Evolutionary conservation across 768 basidiomycete genomes (phyloP).

Genomic region (Boletus tomentosulus): DNA sequence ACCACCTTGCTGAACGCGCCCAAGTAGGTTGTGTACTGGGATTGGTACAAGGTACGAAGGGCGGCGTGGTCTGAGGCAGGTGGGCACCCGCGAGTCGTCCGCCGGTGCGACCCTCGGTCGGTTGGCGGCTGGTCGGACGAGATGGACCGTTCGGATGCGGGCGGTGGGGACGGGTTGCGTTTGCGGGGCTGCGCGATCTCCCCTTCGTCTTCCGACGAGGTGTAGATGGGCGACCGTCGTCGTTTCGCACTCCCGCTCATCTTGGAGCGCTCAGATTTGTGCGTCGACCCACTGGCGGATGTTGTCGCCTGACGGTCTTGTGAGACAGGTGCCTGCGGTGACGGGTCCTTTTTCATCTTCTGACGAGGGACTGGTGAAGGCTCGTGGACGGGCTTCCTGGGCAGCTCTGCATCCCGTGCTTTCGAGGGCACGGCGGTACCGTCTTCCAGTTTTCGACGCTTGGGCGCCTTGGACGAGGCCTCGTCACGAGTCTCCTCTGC

Average conservation of each 20-base stretch:
- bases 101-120: slow-evolving; percentile 20
- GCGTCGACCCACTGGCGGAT: slow-evolving; percentile 2
- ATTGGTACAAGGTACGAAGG: slow-evolving; percentile 51
- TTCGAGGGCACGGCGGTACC: slow-evolving; percentile 15
- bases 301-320: slow-evolving; percentile 11
- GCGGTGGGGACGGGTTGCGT: slow-evolving; percentile 26
- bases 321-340: slow-evolving; percentile 13
- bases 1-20: slow-evolving; percentile 42
- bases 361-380: slow-evolving; percentile 17
- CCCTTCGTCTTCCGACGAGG: slow-evolving; percentile 62
- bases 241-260: slow-evolving; percentile 34
- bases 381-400: slow-evolving; percentile 37
- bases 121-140: slow-evolving; percentile 16
- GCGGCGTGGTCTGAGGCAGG: slow-evolving; percentile 46
- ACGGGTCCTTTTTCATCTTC: slow-evolving; percentile 39
- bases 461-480: slow-evolving; percentile 20
- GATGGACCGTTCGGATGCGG: slow-evolving; percentile 21
- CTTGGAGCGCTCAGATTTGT: slow-evolving; percentile 21
- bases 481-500: slow-evolving; percentile 29
- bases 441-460: slow-evolving; percentile 44
- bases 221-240: slow-evolving; percentile 59
- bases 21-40: slow-evolving; percentile 51
- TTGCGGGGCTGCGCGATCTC: slow-evolving; percentile 33
- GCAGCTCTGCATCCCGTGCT: slow-evolving; percentile 26
- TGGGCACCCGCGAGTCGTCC: slow-evolving; percentile 30